Evolutionary conservation across 345 rosid species (phyloP), one percentile per base, ranked within the genome.

Genomic region (Erucastrum elatum): DNA sequence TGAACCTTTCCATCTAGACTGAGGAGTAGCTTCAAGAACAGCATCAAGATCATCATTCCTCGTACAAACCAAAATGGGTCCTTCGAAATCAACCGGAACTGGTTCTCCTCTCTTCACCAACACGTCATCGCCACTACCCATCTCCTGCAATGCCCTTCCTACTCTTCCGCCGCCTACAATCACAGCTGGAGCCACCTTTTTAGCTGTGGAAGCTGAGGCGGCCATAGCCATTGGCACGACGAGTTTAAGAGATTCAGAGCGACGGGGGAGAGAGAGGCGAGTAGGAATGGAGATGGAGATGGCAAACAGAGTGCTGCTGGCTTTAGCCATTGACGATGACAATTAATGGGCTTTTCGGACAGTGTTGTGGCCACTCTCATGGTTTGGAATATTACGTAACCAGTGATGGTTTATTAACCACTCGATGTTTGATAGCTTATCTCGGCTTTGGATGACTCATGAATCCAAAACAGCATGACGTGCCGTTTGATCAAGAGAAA

Each of bases 111-210:
- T 87, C 89, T 86, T 94, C 68, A 94, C 97, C 71, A 92, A 85
- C 72, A 88, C 84, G 82, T 94, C 99, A 62, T 84, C 82, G 53
- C 98, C 97, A 39, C 17, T 77, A 3, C 98, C 99, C 99, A 94
- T 87, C 46, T 85, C 92, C 75, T 87, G 94, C 56, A 94, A 81
- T 12, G 98, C 98, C 63, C 85, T 84, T 31, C 99, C 98, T 2
- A 92, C 98, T 64, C 97, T 86, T 72, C 98, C 97, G 9, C 97
- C 95, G 70, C 98, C 98, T 9, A 92, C 98, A 21, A 94, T 94
- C 72, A 92, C 89, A 3, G 98, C 98, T 3, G 99, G 97, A 35
- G 78, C 85, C 64, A 92, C 88, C 85, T 85, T 84, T 75, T 85
- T 78, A 64, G 86, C 71, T 21, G 91, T 21, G 21, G 21, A 21